Evolutionary conservation across 164 flowering plant genomes (phyloP).

Genomic region (Protea cynaroides): DNA sequence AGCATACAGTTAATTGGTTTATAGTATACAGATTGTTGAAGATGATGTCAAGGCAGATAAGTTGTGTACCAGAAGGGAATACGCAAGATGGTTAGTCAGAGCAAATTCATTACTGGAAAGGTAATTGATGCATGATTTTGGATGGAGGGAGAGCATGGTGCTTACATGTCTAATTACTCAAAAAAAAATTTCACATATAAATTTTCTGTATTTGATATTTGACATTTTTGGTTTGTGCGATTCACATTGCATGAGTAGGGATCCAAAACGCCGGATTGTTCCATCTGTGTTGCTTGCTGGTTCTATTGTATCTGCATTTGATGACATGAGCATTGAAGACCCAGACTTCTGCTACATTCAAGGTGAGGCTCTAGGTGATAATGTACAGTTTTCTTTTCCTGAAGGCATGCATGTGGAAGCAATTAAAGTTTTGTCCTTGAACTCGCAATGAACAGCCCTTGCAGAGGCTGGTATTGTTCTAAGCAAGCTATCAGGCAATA

Average conservation of each 20-base stretch:
- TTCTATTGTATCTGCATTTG: conserved; percentile 49
- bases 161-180: neutral
- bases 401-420: neutral
- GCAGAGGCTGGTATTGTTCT: conserved; percentile 84
- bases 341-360: conserved; percentile 72
- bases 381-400: neutral
- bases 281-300: conserved; percentile 49
- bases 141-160: neutral
- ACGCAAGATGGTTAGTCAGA: conserved; percentile 81
- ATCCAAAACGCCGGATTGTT: conserved; percentile 42
- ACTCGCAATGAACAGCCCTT: conserved; percentile 38
- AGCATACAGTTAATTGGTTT: conserved; percentile 32
- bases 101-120: conserved; percentile 61
- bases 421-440: conserved; percentile 9
- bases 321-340: conserved; percentile 57
- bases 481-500: conserved; percentile 55
- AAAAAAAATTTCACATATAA: neutral
- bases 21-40: conserved; percentile 67
- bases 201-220: conserved; percentile 4
- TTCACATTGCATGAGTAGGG: conserved; percentile 34
- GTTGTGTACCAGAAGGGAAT: conserved; percentile 82
- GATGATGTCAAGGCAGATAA: conserved; percentile 50
- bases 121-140: conserved; percentile 29
- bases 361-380: conserved; percentile 33
- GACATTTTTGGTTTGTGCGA: conserved; percentile 3